phyloP scores from a whole-genome alignment of 202 grass and related monocot genomes.

The Dendrocalamus latiflorus region DNA sequence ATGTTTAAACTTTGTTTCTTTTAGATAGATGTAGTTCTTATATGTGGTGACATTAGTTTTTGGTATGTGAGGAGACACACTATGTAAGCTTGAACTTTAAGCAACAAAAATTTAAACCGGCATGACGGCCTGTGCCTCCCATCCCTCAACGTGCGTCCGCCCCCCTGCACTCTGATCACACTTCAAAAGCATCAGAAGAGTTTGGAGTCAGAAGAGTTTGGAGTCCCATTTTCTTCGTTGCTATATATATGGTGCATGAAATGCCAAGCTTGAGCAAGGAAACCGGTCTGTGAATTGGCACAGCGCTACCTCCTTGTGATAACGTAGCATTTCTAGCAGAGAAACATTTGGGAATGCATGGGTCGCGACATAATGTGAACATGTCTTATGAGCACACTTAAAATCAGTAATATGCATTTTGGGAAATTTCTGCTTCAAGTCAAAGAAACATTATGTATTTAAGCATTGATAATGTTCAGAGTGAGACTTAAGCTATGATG shows the following conservation, averaged over 20 bases:
- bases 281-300: conserved; percentile 16
- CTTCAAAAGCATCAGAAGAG: neutral
- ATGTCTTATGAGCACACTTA: neutral
- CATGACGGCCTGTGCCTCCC: too few species aligned
- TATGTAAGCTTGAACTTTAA: too few species aligned
- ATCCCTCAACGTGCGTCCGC: too few species aligned
- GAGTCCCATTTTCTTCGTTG: conserved; percentile 16
- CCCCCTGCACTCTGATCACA: too few species aligned
- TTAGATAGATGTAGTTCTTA: too few species aligned
- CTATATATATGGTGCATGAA: neutral
- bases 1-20: too few species aligned
- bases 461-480: neutral
- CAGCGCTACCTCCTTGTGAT: neutral
- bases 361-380: neutral
- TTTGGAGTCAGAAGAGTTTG: too few species aligned
- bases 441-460: conserved; percentile 7
- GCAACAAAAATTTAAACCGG: too few species aligned
- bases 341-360: neutral
- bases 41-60: too few species aligned
- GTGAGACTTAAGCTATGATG: neutral
- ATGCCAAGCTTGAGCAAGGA: conserved; percentile 18
- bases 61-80: too few species aligned
- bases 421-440: neutral
- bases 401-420: neutral
- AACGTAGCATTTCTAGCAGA: neutral